Conservation (phyloP, 306 rosid species). For the Prinsepia uniflora region DNA sequence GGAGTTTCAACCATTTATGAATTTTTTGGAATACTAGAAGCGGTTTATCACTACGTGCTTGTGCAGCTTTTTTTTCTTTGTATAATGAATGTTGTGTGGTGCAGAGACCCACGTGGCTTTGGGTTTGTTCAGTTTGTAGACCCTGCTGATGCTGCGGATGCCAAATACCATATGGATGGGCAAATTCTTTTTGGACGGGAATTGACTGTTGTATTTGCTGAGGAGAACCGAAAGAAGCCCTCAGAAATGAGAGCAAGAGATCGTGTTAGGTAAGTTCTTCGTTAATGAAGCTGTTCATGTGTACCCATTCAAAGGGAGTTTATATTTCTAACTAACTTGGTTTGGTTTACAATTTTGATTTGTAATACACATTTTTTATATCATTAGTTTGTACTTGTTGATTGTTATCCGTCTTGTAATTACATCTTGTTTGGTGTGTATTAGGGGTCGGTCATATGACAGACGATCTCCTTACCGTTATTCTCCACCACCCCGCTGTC, state of each 20-base stretch:
- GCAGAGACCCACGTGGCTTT: conserved; percentile 75
- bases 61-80: neutral
- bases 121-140: conserved; percentile 75
- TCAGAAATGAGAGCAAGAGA: conserved; percentile 79
- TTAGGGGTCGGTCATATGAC: conserved; percentile 38
- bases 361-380: neutral
- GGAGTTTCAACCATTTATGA: conserved; percentile 24
- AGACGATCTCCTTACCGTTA: conserved; percentile 34
- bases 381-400: neutral
- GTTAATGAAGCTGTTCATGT: neutral
- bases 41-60: neutral
- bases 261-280: conserved; percentile 39
- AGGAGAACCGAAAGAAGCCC: conserved; percentile 77
- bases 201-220: conserved; percentile 73
- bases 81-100: conserved; percentile 15
- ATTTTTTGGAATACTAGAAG: conserved; percentile 20
- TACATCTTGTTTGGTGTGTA: neutral
- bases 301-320: neutral
- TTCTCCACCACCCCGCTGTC: conserved; percentile 47
- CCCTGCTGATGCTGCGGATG: conserved; percentile 77
- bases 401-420: neutral
- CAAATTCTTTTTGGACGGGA: conserved; percentile 71
- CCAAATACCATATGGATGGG: conserved; percentile 76
- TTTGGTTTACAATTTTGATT: neutral
- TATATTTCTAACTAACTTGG: neutral